Conservation (phyloP, 2,329 filamentous ascomycete species). For the Penicillium sclerotiorum region DNA sequence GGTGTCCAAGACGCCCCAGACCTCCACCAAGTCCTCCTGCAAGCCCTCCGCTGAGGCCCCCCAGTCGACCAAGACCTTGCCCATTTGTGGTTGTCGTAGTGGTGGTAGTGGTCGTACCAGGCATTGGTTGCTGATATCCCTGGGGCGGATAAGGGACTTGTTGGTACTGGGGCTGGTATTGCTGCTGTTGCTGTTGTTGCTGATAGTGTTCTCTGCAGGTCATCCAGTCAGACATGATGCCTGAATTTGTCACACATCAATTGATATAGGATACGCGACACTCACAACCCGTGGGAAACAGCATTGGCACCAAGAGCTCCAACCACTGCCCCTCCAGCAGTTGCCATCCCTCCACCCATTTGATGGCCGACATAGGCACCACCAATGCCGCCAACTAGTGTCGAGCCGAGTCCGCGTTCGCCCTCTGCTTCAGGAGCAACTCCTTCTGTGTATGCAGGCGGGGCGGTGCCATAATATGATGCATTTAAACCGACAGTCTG, state of each 20-base stretch:
- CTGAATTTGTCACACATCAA: neutral
- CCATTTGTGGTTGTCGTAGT: neutral
- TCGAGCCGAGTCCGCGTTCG: slow-evolving; percentile 27
- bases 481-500: too few species aligned
- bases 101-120: neutral
- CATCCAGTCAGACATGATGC: neutral
- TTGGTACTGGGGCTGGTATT: neutral
- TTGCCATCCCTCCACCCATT: slow-evolving; percentile 18
- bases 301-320: slow-evolving; percentile 25
- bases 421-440: too few species aligned
- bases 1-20: too few species aligned
- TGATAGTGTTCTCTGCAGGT: slow-evolving; percentile 12
- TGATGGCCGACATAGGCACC: slow-evolving; percentile 25
- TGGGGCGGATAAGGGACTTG: neutral
- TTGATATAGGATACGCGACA: neutral
- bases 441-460: too few species aligned
- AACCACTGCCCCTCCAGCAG: slow-evolving; percentile 21
- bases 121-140: neutral
- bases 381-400: slow-evolving; percentile 23
- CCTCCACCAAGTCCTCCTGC: too few species aligned
- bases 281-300: slow-evolving; percentile 22
- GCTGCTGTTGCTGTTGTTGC: slow-evolving; percentile 6
- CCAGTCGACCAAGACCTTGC: neutral
- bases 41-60: too few species aligned
- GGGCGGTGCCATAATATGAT: too few species aligned